These are phyloP conservation scores for Theobroma cacao DNA, from an alignment of 345 rosid species.

Conservation along the genomic window DNA sequence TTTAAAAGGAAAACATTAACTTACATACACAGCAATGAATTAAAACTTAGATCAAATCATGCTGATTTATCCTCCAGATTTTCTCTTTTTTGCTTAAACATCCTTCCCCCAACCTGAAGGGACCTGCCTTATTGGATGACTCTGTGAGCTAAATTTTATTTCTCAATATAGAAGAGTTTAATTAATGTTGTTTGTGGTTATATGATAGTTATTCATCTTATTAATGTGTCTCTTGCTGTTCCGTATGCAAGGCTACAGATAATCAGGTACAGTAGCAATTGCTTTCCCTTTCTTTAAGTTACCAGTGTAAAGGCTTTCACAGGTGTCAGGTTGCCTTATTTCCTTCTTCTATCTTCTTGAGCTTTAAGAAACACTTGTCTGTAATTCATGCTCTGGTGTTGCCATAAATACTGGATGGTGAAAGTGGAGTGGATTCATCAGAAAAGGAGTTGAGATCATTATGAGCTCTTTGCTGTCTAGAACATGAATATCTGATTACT, in stretches of 20 bases:
- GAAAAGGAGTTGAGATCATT: neutral
- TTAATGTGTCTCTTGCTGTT: slow-evolving; percentile 18
- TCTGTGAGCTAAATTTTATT: neutral
- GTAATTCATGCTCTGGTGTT: neutral
- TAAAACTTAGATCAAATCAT: neutral
- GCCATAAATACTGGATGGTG: neutral
- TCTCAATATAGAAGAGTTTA: neutral
- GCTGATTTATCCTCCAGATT: neutral
- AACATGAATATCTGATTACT: neutral
- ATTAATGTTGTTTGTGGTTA: neutral
- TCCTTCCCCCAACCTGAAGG: neutral
- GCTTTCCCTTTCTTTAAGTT: neutral
- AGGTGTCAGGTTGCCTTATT: neutral
- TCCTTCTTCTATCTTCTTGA: neutral
- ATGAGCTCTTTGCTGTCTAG: neutral
- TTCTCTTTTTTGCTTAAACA: neutral
- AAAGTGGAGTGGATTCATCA: slow-evolving; percentile 2
- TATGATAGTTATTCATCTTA: slow-evolving; percentile 4
- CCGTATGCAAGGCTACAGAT: slow-evolving; percentile 79
- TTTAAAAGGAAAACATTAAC: neutral
- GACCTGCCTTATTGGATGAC: neutral
- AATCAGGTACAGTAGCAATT: slow-evolving; percentile 56
- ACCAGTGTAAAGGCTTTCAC: neutral
- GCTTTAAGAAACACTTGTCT: neutral
- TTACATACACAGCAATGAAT: neutral